These are phyloP conservation scores for Pseudoscleropodium purum DNA, from an alignment of 225 moss, liverwort and hornwort genomes.

Conservation along the genomic window DNA sequence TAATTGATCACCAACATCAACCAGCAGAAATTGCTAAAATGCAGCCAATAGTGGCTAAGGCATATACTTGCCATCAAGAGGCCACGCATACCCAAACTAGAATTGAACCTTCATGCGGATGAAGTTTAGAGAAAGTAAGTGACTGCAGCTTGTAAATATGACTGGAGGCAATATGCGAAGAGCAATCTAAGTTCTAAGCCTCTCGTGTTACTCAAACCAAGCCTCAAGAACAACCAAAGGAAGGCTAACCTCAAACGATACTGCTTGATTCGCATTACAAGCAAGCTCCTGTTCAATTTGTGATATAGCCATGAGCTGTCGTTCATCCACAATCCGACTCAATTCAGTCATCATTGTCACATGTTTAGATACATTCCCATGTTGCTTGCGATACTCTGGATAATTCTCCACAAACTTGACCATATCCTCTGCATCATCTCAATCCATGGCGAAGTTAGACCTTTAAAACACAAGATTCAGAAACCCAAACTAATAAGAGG, in stretches of 20 bases:
- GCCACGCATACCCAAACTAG: not conserved
- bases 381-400: conserved; percentile 95
- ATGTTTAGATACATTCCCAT: conserved; percentile 96
- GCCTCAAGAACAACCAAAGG: not conserved
- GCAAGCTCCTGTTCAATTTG: conserved; percentile 97
- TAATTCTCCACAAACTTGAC: conserved; percentile 98
- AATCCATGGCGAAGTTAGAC: not conserved
- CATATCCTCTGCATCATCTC: conserved; percentile 86
- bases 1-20: not conserved
- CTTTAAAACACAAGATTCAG: not conserved
- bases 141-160: not conserved
- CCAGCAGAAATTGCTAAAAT: not conserved
- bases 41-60: not conserved
- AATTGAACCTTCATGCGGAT: not conserved
- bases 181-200: not conserved
- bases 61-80: not conserved
- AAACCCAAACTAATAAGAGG: not conserved
- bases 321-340: conserved; percentile 97
- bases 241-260: conserved; percentile 74
- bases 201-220: not conserved
- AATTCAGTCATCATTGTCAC: conserved; percentile 99
- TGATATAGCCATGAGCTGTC: conserved; percentile 95
- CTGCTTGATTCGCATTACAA: conserved; percentile 76
- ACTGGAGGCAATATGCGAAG: not conserved
- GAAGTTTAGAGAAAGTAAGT: not conserved